Evolutionary conservation across 83 land plant species (phyloP).

Genomic region (Isoetes engelmannii): DNA sequence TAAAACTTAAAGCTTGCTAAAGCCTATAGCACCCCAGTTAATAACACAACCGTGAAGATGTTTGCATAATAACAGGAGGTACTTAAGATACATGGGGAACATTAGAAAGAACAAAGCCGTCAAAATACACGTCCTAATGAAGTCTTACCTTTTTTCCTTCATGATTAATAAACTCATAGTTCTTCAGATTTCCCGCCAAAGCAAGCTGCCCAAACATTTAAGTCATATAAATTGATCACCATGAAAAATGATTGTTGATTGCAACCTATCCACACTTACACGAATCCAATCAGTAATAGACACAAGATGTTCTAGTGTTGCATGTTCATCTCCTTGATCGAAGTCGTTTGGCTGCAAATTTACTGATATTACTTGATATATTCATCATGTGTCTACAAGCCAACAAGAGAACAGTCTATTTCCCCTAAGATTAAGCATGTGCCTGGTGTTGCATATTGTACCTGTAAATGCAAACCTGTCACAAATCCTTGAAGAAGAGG

Average conservation of each 20-base stretch:
- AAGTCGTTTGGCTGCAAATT: constrained; percentile 58
- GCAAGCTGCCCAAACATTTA: constrained; percentile 44
- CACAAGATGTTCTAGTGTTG: constrained; percentile 24
- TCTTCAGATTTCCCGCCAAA: constrained; percentile 78
- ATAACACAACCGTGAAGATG: too few relatives aligned
- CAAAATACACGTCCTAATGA: too few relatives aligned
- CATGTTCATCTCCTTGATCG: constrained; percentile 29
- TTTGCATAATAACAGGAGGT: too few relatives aligned
- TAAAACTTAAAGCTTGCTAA: too few relatives aligned
- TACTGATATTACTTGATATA: neutral
- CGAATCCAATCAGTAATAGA: constrained; percentile 47
- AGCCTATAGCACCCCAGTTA: too few relatives aligned
- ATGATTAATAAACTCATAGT: constrained; percentile 47
- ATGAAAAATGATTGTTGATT: too few relatives aligned
- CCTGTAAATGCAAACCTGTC: constrained; percentile 82
- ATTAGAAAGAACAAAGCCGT: too few relatives aligned
- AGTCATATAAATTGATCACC: too few relatives aligned
- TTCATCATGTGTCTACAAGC: neutral
- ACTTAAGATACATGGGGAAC: too few relatives aligned
- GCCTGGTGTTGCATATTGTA: constrained; percentile 12
- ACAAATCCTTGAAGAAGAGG: constrained; percentile 90
- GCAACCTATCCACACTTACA: constrained; percentile 26
- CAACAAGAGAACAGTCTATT: neutral
- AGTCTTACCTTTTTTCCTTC: constrained; percentile 59
- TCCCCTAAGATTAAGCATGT: neutral